Conservation (phyloP, 768 basidiomycete species). For the Mrakia blollopis region DNA sequence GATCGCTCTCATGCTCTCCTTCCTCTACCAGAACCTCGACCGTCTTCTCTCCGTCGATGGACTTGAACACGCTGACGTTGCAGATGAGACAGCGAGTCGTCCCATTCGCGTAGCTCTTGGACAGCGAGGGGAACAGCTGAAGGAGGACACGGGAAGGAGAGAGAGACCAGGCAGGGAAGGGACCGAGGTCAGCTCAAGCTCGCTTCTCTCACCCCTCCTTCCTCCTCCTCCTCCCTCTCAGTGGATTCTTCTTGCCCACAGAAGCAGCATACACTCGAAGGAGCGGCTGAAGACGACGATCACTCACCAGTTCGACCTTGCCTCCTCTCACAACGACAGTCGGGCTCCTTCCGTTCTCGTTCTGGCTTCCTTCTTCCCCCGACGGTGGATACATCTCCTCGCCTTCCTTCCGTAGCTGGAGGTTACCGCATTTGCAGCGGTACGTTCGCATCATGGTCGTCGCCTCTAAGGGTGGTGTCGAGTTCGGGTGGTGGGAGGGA, state of each 20-base stretch:
- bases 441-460: neutral
- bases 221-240: neutral
- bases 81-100: neutral
- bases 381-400: no score
- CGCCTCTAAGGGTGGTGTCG: neutral
- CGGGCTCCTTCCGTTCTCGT: conserved; percentile 12
- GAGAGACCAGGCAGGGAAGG: neutral
- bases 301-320: neutral
- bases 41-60: neutral
- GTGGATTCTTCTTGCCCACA: no score
- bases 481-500: neutral
- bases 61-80: neutral
- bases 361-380: neutral
- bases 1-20: no score
- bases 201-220: neutral
- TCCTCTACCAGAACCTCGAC: neutral
- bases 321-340: neutral
- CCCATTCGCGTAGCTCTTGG: neutral
- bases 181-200: neutral
- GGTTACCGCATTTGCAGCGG: conserved; percentile 5
- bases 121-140: neutral
- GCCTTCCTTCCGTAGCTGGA: neutral
- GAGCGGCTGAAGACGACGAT: neutral
- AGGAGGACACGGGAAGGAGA: neutral
- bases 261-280: neutral